Evolutionary conservation across 495 filamentous ascomycete species (phyloP), one percentile per base, ranked within the genome.

Genomic region (Daldinia childiae): DNA sequence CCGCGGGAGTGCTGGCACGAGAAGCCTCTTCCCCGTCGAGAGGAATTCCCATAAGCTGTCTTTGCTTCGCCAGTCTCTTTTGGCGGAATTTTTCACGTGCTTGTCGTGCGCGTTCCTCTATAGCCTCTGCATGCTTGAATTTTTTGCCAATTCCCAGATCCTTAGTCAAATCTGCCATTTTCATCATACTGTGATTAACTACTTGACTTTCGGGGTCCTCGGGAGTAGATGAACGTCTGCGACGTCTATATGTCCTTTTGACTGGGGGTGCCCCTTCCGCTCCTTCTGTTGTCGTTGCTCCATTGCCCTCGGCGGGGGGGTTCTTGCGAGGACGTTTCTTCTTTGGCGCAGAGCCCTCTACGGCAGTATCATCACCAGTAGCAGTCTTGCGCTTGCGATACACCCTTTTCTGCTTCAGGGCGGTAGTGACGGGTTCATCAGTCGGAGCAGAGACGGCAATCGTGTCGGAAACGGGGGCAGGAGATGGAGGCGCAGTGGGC

Each of bases 91-190:
- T 79, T 39, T 81, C 66, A 15, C 82, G 81, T 64, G 81, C 80
- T 39, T 82, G 73, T 27, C 82, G 78, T 55, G 81, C 77, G 26
- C 84, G 78, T 63, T 84, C 76, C 60, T 84, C 82, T 9, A 89
- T 82, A 74, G 87, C 83, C 61, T 86, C 81, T 66, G 86, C 84
- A 7, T 91, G 88, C 64, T 90, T 91, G 19, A 94, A 98, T 64
- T 89, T 92, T 78, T 89, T 92, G 43, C 95, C 95, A 7, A 90
- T 91, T 26, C 87, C 85, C 27, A 90, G 77, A 74, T 97, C 92
- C 66, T 86, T 90, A 73, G 89, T 92, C 4, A 99, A 79, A 41
- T 97, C 93, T 12, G 85, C 88, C 92, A 99, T 97, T 62, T 89
- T 95, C 36, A 93, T 84, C 1, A 86, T 85, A 4, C 84, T 84